Evolutionary conservation across 2,329 filamentous ascomycete genomes (phyloP).

Genomic region (Aspergillus phoenicis): DNA sequence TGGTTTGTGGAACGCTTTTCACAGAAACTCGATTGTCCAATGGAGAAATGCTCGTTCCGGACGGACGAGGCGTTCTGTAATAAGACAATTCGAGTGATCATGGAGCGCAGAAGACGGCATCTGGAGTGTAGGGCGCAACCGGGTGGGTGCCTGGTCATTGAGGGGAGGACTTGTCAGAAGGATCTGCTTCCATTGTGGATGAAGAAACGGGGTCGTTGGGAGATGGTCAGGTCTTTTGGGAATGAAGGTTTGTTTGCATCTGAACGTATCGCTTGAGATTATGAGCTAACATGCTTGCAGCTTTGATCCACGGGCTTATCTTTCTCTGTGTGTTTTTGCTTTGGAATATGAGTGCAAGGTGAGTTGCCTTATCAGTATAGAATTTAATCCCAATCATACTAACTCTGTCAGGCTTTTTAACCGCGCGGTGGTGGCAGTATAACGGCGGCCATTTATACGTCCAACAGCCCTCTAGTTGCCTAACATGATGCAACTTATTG

Average conservation of each 20-base stretch:
- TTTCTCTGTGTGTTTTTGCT: conserved; percentile 18
- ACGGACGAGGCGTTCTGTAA: conserved; percentile 49
- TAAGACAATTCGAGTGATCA: conserved; percentile 43
- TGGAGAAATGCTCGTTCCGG: conserved; percentile 47
- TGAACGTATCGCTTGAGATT: not conserved
- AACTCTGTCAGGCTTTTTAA: not conserved
- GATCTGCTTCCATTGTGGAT: conserved; percentile 35
- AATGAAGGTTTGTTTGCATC: conserved; percentile 33
- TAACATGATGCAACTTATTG: no score
- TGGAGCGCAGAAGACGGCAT: conserved; percentile 45
- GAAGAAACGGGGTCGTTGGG: conserved; percentile 23
- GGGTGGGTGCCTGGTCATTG: conserved; percentile 43
- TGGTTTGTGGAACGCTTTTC: conserved; percentile 68
- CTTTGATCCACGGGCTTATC: conserved; percentile 19
- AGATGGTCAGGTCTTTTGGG: conserved; percentile 20
- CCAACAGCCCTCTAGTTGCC: no score
- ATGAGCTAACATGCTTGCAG: conserved; percentile 6
- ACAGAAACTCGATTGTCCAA: conserved; percentile 67
- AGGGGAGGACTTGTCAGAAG: conserved; percentile 38
- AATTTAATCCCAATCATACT: not conserved
- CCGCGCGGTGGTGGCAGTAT: not conserved
- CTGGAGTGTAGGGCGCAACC: conserved; percentile 37
- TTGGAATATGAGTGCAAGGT: conserved; percentile 17
- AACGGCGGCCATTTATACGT: not conserved
- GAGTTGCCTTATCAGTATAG: not conserved